Evolutionary conservation across 768 basidiomycete species (phyloP).

Genomic region (Thelephora aurantiotincta): DNA sequence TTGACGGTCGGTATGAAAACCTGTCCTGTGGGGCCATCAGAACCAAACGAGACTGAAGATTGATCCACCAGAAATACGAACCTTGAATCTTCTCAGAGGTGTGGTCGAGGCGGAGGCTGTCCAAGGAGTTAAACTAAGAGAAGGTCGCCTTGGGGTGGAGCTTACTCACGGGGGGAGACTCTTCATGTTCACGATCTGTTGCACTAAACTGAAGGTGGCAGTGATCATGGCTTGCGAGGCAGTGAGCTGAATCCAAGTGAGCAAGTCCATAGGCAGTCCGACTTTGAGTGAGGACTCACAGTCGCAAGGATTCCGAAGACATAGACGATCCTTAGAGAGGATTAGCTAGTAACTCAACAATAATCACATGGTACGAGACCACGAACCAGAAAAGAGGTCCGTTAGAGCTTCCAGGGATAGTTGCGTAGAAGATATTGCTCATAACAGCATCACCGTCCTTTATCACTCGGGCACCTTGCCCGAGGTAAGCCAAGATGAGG

Average conservation of each 20-base stretch:
- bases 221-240: slow-evolving; percentile 61
- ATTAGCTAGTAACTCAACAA: neutral
- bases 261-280: neutral
- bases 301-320: slow-evolving; percentile 52
- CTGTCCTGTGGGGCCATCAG: slow-evolving; percentile 25
- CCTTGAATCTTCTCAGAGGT: slow-evolving; percentile 41
- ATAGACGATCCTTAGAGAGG: slow-evolving; percentile 36
- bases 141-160: neutral
- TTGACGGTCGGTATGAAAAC: slow-evolving; percentile 54
- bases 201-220: slow-evolving; percentile 45
- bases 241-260: slow-evolving; percentile 25
- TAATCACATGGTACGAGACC: neutral
- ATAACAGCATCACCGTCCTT: slow-evolving; percentile 33
- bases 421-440: slow-evolving; percentile 43
- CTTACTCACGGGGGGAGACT: slow-evolving; percentile 31
- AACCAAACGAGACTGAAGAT: no score
- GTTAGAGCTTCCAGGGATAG: slow-evolving; percentile 42
- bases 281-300: slow-evolving; percentile 19
- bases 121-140: neutral
- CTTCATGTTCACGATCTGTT: slow-evolving; percentile 52
- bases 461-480: slow-evolving; percentile 54
- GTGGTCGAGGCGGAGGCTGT: slow-evolving; percentile 34
- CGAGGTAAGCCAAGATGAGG: slow-evolving; percentile 51
- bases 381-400: slow-evolving; percentile 47
- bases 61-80: no score